Conservation (phyloP, 2,329 filamentous ascomycete genomes). For the Exophiala lecanii-corni region DNA sequence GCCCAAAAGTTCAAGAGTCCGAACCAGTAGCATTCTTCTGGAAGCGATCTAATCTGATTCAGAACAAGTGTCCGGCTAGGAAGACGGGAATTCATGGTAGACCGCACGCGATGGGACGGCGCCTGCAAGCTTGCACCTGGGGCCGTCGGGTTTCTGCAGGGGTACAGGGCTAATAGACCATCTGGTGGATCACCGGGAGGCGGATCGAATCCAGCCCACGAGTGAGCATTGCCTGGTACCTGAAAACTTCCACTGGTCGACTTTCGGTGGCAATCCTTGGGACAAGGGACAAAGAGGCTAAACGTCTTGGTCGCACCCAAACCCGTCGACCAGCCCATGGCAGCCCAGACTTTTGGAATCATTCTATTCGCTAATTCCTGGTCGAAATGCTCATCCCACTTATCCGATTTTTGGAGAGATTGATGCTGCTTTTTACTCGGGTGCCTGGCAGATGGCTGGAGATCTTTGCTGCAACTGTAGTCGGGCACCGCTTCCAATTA, state of each 20-base stretch:
- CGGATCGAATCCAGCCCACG: conserved; percentile 8
- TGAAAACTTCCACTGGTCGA: conserved; percentile 11
- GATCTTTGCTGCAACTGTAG: conserved; percentile 1
- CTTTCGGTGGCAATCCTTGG: not conserved
- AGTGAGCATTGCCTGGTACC: conserved; percentile 16
- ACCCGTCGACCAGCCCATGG: not conserved
- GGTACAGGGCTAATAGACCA: conserved; percentile 1
- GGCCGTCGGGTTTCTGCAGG: conserved; percentile 17
- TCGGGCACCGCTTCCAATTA: not conserved
- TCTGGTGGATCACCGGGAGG: conserved; percentile 9
- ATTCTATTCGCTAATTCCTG: no score
- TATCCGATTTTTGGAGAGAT: conserved; percentile 1
- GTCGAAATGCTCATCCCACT: no score
- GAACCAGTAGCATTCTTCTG: conserved; percentile 22
- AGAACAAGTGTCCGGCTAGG: conserved; percentile 3
- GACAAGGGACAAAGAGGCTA: not conserved
- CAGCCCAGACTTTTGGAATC: no score
- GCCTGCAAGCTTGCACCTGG: conserved; percentile 12
- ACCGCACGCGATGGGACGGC: conserved; percentile 16
- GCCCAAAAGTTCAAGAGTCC: no score
- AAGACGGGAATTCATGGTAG: conserved; percentile 8
- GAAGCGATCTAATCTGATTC: conserved; percentile 17
- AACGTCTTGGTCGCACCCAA: not conserved
- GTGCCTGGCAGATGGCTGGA: not conserved
- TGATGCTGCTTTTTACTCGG: conserved; percentile 6